phyloP scores from a whole-genome alignment of 805 yeast species.

The Komagataella ulmi region DNA sequence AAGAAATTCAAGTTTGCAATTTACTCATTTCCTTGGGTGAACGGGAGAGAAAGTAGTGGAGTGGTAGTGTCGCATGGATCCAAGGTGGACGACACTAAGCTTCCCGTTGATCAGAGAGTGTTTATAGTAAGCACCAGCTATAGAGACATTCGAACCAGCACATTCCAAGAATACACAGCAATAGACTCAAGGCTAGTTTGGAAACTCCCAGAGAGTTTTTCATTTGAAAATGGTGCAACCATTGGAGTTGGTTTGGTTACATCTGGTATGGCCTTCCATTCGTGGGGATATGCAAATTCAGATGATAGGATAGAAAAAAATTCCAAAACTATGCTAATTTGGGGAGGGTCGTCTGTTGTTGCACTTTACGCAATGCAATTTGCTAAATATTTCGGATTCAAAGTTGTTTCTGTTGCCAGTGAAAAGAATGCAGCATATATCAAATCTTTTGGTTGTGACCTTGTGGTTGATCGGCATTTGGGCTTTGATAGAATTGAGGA shows the following conservation, averaged over 20 bases:
- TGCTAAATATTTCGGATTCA: constrained; percentile 24
- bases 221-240: constrained; percentile 27
- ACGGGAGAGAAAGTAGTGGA: constrained; percentile 34
- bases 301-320: neutral
- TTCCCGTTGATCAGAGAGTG: constrained; percentile 22
- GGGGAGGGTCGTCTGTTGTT: constrained; percentile 37
- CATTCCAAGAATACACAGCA: constrained; percentile 31
- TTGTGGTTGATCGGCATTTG: constrained; percentile 21
- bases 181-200: constrained; percentile 30
- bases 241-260: constrained; percentile 35
- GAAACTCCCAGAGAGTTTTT: constrained; percentile 23
- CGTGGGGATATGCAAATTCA: constrained; percentile 2
- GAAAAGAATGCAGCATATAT: constrained; percentile 10
- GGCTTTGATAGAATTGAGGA: constrained; percentile 10
- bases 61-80: constrained; percentile 20
- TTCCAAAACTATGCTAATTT: constrained; percentile 18
- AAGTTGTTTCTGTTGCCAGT: constrained; percentile 20
- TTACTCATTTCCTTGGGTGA: constrained; percentile 35
- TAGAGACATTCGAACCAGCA: constrained; percentile 30
- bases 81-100: constrained; percentile 13
- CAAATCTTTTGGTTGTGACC: constrained; percentile 15
- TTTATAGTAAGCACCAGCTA: constrained; percentile 32
- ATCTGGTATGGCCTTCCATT: constrained; percentile 16
- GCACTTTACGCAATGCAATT: constrained; percentile 29
- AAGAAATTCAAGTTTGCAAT: constrained; percentile 30